Percentiles rank a stretch among this genome's conserved stretches.
phyloP scores from a whole-genome alignment of 768 basidiomycete species.

The Naganishia vaughanmartiniae region DNA sequence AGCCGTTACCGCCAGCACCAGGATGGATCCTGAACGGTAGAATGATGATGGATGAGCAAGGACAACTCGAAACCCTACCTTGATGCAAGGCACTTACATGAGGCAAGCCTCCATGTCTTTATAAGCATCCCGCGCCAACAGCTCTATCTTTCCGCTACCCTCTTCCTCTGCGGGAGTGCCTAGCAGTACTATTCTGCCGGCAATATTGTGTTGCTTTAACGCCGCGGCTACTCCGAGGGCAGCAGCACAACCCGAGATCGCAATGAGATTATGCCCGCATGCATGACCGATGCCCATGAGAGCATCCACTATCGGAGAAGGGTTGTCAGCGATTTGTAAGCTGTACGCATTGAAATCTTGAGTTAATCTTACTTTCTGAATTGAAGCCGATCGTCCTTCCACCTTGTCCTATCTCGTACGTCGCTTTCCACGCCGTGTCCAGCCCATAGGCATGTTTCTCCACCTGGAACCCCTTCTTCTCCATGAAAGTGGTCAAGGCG shows the following conservation, averaged over 20 bases:
- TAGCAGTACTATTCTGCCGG: conserved; percentile 34
- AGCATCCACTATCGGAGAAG: conserved; percentile 47
- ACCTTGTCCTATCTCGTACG: conserved; percentile 33
- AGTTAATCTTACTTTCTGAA: conserved; percentile 25
- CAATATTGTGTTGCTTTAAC: conserved; percentile 30
- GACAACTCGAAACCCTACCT: too few relatives aligned
- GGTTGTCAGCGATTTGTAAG: neutral
- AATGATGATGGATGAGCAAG: neutral
- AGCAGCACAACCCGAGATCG: conserved; percentile 34
- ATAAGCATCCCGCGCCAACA: conserved; percentile 34
- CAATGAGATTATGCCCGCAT: conserved; percentile 37
- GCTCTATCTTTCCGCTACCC: conserved; percentile 37
- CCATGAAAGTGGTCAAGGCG: conserved; percentile 23
- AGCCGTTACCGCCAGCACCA: conserved; percentile 19
- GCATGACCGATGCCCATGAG: conserved; percentile 60
- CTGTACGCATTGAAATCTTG: neutral
- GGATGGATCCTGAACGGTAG: conserved; percentile 30
- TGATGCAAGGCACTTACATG: conserved; percentile 28
- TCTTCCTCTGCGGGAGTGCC: conserved; percentile 38
- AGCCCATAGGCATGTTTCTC: conserved; percentile 33
- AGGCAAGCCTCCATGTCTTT: conserved; percentile 41
- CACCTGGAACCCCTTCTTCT: conserved; percentile 30
- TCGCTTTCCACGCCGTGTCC: conserved; percentile 37
- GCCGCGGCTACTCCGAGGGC: conserved; percentile 32
- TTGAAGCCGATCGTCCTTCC: conserved; percentile 37